Base-by-base conservation (phyloP, 2,329 filamentous ascomycete species). In the Trichoderma simmonsii region DNA sequence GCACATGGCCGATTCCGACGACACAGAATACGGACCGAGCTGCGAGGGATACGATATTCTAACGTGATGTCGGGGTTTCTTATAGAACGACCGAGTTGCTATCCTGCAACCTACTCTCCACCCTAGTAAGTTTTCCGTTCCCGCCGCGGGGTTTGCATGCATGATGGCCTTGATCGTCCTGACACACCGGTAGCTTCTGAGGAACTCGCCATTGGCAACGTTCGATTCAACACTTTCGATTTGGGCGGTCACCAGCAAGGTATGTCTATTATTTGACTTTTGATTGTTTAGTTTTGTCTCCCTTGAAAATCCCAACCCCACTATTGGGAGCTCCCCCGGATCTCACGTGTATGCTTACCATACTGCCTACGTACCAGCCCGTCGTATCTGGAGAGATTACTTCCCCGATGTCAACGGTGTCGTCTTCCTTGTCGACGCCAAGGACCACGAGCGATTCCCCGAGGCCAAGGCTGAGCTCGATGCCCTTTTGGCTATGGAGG, bases 391-490 rank as follows among this genome's bases (percentile, higher is more conserved):
- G 94, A 95, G 95, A 83, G 94, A 97, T 81, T 97, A 97, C 85
- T 97, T 97, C 88, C 94, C 94, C 78, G 95, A 97, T 86, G 94
- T 97, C 75, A 94, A 92, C 83, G 95, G 95, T 73, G 97, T 98
- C 78, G 95, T 99, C 77, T 99, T 98, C 88, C 91, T 98, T 72
- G 93, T 99, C 78, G 96, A 99, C 79, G 94, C 96, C 79, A 97
- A 97, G 86, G 96, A 99, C 84, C 92, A 94, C 84, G 95, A 98
- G 86, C 94, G 96, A 77, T 93, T 99, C 82, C 82, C 88, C 78
- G 96, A 99, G 86, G 93, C 94, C 80, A 98, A 98, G 87, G 95
- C 93, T 78, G 96, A 99, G 86, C 92, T 99, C 74, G 96, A 99
- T 80, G 94, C 93, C 69, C 92, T 98, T 67, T 89, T 99, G 77